Evolutionary conservation across 352 stramenopile genomes (phyloP), one percentile per base, ranked within the genome.

Genomic region (Globisporangium acanthophoron): DNA sequence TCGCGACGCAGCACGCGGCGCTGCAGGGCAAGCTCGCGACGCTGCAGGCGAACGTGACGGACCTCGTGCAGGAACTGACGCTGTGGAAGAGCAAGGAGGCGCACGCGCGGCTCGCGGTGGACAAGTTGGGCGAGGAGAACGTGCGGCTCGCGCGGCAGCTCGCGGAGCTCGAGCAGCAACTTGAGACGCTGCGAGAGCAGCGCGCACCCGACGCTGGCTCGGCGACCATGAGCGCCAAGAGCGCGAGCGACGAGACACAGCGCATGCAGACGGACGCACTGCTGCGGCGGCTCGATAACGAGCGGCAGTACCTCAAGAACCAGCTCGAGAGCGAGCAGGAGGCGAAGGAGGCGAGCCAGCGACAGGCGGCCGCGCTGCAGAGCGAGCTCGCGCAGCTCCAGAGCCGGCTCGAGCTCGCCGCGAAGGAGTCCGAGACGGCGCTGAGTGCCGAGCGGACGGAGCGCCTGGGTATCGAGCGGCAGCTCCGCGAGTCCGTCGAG

Each of bases 281-380:
- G 1, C 47, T 94, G 6, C 69, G 84, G 20, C 64, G 81, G 3
- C 76, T 94, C 1, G 83, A 90, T 46, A 91, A 94, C 41, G 81
- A 94, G 46, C 74, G 84, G 1, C 79, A 90, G 46, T 94, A 94
- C 49, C 56, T 94, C 31, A 91, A 92, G 58, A 90, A 76, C 40
- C 84, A 92, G 54, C 62, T 90, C 5, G 73, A 87, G 47, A 68
- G 63, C 8, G 79, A 85, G 39, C 65, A 76, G 31, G 73, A 85
- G 45, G 59, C 70, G 58, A 82, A 80, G 53, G 62, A 75, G 21
- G 71, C 70, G 16, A 70, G 54, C 44, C 74, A 85, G 40, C 62
- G 64, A 20, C 70, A 83, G 46, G 73, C 74, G 1, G 44, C 60
- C 0, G 58, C 35, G n/a, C 68, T 90, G 2, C 59, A 85, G 47